phyloP scores from a whole-genome alignment of 2,329 filamentous ascomycete species.

The Thelonectria olida region DNA sequence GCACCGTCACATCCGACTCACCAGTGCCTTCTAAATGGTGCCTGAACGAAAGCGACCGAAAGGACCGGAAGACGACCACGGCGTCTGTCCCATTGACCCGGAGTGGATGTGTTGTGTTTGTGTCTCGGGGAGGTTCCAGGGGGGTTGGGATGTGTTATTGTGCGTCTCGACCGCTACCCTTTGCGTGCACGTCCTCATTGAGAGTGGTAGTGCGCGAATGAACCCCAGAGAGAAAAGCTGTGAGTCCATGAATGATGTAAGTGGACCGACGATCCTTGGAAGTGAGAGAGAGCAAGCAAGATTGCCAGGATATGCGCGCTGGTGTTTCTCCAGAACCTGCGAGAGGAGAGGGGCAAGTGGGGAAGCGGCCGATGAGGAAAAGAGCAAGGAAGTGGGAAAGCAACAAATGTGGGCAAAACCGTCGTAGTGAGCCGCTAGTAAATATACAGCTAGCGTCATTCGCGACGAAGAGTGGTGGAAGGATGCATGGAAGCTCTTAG shows the following conservation, averaged over 20 bases:
- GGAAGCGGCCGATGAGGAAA: constrained; percentile 29
- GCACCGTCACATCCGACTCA: constrained; percentile 1
- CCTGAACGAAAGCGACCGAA: constrained; percentile 14
- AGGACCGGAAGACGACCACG: constrained; percentile 9
- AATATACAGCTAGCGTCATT: constrained; percentile 24
- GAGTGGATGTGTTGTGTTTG: constrained; percentile 5
- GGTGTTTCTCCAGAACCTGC: background rate
- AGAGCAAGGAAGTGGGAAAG: background rate
- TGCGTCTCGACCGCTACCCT: constrained; percentile 22
- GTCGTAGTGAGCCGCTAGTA: constrained; percentile 8
- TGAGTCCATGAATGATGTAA: constrained; percentile 41
- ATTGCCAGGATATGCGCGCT: constrained; percentile 16
- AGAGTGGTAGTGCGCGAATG: constrained; percentile 9
- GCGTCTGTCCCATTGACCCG: constrained; percentile 20
- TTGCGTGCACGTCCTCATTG: constrained; percentile 20
- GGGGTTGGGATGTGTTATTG: constrained; percentile 16
- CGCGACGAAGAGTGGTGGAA: constrained; percentile 37
- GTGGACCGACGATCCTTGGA: constrained; percentile 35
- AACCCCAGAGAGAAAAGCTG: constrained; percentile 27
- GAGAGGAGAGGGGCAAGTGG: constrained; percentile 27
- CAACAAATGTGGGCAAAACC: background rate
- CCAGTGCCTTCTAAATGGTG: constrained; percentile 7
- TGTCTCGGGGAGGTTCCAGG: constrained; percentile 23
- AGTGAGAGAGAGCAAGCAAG: constrained; percentile 11
- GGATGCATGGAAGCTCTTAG: constrained; percentile 39